Evolutionary conservation across 2,329 filamentous ascomycete genomes (phyloP).

Genomic region (Albifimbria verrucaria): DNA sequence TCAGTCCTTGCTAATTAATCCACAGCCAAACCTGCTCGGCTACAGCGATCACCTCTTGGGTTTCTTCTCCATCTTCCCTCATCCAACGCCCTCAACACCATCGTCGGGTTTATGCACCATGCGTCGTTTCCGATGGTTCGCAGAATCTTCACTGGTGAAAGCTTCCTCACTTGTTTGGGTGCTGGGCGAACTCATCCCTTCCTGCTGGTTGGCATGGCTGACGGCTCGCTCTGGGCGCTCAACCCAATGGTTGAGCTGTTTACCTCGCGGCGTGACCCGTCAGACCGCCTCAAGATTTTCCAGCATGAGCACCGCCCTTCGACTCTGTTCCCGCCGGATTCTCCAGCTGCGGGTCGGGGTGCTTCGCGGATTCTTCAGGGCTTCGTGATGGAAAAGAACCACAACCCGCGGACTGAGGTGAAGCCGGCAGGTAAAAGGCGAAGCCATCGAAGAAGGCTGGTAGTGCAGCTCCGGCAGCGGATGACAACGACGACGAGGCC

Average conservation of each 20-base stretch:
- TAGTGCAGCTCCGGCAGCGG: constrained; percentile 23
- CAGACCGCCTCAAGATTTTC: constrained; percentile 39
- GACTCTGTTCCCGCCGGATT: constrained; percentile 22
- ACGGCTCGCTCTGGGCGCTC: constrained; percentile 50
- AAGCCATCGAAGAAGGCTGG: constrained; percentile 34
- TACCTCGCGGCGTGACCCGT: constrained; percentile 26
- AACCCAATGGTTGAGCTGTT: constrained; percentile 36
- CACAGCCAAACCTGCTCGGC: constrained; percentile 50
- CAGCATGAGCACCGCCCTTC: constrained; percentile 51
- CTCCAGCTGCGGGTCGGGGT: constrained; percentile 34
- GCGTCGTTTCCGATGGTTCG: constrained; percentile 51
- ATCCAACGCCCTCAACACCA: constrained; percentile 49
- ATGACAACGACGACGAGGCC: constrained; percentile 30
- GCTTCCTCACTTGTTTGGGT: constrained; percentile 47
- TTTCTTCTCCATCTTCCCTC: constrained; percentile 52
- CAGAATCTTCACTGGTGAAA: constrained; percentile 48
- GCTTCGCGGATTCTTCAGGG: constrained; percentile 50
- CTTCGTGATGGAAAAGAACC: constrained; percentile 47
- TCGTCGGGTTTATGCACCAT: constrained; percentile 50
- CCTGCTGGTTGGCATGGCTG: constrained; percentile 49
- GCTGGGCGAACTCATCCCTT: constrained; percentile 51
- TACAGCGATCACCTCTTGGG: constrained; percentile 56
- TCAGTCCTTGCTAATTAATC: constrained; percentile 45
- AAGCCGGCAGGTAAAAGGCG: constrained; percentile 33
- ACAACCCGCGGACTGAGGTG: constrained; percentile 39